Evolutionary conservation across 2,329 filamentous ascomycete genomes (phyloP).

Genomic region (Aspergillaceae sp.): DNA sequence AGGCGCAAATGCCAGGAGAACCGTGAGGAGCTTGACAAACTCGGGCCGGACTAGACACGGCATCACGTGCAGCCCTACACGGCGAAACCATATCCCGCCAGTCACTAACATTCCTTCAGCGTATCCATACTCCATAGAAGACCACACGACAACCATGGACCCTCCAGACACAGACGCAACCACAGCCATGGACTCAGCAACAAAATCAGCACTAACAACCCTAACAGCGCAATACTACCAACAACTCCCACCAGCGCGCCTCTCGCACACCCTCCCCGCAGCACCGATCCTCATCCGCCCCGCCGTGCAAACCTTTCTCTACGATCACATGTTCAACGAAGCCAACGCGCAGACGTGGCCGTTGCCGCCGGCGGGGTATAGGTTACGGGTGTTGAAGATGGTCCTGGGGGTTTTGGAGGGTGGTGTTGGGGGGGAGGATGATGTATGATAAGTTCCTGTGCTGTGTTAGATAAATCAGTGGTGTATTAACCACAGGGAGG

Average conservation of each 20-base stretch:
- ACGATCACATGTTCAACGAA: conserved; percentile 57
- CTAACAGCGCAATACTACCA: conserved; percentile 68
- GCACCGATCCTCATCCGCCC: conserved; percentile 49
- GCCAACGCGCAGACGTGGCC: conserved; percentile 39
- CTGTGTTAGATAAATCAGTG: too few relatives aligned
- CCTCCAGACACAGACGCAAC: background rate
- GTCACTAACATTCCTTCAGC: too few relatives aligned
- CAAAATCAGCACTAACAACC: conserved; percentile 23
- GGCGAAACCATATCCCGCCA: too few relatives aligned
- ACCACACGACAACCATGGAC: too few relatives aligned
- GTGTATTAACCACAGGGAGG: background rate
- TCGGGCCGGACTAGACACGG: background rate
- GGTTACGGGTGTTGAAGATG: conserved; percentile 62
- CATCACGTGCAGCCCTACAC: too few relatives aligned
- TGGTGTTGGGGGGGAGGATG: conserved; percentile 68
- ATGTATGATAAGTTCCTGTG: conserved; percentile 50
- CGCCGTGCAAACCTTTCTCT: conserved; percentile 58
- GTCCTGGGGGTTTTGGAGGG: conserved; percentile 62
- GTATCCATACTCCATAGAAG: too few relatives aligned
- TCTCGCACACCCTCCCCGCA: conserved; percentile 53
- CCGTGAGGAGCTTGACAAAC: too few relatives aligned
- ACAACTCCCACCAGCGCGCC: conserved; percentile 51
- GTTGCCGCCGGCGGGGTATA: conserved; percentile 61
- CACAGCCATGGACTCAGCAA: conserved; percentile 4
- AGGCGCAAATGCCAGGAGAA: background rate